These are phyloP conservation scores for Mycosphaerella arachidis DNA, from an alignment of 2,329 filamentous ascomycete species.

Conservation along the genomic window DNA sequence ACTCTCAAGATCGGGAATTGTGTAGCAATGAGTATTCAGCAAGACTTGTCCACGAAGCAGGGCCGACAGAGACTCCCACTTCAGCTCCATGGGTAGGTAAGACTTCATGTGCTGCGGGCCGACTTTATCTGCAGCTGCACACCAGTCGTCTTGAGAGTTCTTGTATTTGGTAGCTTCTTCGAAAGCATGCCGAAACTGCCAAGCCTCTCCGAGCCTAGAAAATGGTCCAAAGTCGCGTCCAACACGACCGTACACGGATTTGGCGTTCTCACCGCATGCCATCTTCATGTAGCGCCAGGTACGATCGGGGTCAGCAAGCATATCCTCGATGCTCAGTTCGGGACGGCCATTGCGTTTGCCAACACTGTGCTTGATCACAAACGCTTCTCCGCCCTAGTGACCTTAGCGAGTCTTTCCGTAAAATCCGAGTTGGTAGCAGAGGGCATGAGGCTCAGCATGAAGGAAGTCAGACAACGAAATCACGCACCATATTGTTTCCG, in stretches of 20 bases:
- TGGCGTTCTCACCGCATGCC: slow-evolving; percentile 67
- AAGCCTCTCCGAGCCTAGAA: slow-evolving; percentile 64
- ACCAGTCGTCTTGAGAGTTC: slow-evolving; percentile 65
- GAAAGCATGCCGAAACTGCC: slow-evolving; percentile 63
- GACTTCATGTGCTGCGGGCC: slow-evolving; percentile 50
- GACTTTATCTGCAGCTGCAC: slow-evolving; percentile 49
- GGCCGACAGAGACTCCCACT: slow-evolving; percentile 60
- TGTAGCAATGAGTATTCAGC: slow-evolving; percentile 70
- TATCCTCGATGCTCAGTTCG: slow-evolving; percentile 59
- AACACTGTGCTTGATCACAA: slow-evolving; percentile 63
- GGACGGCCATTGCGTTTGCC: slow-evolving; percentile 56
- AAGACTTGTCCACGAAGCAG: slow-evolving; percentile 63
- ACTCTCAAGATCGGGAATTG: slow-evolving; percentile 61
- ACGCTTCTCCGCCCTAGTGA: slow-evolving; percentile 58
- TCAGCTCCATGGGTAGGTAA: slow-evolving; percentile 59
- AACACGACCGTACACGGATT: slow-evolving; percentile 49
- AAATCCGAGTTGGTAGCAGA: background rate
- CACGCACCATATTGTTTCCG: slow-evolving; percentile 56
- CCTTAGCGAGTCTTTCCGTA: background rate
- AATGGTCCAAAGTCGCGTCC: slow-evolving; percentile 52
- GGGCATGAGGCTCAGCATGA: background rate
- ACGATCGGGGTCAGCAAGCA: slow-evolving; percentile 62
- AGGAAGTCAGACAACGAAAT: background rate
- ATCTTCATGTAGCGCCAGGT: slow-evolving; percentile 71
- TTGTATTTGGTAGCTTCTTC: slow-evolving; percentile 57